These are phyloP conservation scores for Trapa incisa DNA, from an alignment of 345 rosid species.

Conservation along the genomic window DNA sequence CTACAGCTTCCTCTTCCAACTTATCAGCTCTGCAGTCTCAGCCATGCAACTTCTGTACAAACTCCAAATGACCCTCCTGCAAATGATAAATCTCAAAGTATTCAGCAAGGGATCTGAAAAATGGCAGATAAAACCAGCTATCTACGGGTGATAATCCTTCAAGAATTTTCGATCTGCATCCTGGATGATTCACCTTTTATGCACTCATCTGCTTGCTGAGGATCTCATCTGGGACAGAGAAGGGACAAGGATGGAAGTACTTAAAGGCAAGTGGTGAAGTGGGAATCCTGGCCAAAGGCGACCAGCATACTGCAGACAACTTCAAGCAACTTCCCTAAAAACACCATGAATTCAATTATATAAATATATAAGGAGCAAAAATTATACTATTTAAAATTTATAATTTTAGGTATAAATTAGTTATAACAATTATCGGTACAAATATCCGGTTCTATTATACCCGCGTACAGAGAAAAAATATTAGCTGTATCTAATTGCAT, in stretches of 20 bases:
- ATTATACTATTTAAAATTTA: too few species aligned
- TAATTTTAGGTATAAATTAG: too few species aligned
- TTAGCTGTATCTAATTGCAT: too few species aligned
- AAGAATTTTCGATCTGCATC: background rate
- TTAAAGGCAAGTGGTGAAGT: constrained; percentile 45
- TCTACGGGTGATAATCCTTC: background rate
- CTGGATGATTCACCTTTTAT: background rate
- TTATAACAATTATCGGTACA: too few species aligned
- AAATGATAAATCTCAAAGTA: background rate
- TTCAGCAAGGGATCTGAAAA: background rate
- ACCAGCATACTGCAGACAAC: constrained; percentile 68
- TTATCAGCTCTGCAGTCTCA: background rate
- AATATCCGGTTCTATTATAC: too few species aligned
- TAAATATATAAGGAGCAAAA: too few species aligned
- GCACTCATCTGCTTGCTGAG: background rate
- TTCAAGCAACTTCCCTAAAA: constrained; percentile 72
- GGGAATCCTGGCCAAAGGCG: constrained; percentile 40
- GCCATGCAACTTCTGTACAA: background rate
- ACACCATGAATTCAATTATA: background rate
- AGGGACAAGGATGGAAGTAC: background rate
- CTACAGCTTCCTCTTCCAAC: background rate
- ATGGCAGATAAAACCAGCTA: background rate
- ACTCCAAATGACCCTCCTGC: background rate
- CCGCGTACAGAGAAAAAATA: too few species aligned
- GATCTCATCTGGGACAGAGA: background rate